Evolutionary conservation across 208 protist species (phyloP).

Genomic region (Trichomonas gallinae): DNA sequence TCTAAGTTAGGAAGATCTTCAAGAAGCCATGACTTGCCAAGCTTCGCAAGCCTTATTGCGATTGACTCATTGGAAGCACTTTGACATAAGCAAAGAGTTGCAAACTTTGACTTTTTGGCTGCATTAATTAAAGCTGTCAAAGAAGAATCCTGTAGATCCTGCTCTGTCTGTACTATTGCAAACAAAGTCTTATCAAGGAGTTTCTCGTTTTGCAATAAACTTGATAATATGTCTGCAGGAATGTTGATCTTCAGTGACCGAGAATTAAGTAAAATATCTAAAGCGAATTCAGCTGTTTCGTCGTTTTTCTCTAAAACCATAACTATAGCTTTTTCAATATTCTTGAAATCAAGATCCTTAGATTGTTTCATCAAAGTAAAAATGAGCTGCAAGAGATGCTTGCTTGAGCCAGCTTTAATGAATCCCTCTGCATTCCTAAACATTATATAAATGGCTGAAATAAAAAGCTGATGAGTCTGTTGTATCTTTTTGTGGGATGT

Average conservation of each 20-base stretch:
- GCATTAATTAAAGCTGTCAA: not conserved
- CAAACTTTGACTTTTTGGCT: not conserved
- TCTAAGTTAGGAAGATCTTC: not conserved
- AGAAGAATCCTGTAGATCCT: not conserved
- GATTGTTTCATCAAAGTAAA: not conserved
- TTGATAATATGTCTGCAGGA: not conserved
- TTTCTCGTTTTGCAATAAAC: not conserved
- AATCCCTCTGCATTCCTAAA: not conserved
- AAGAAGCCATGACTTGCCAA: not conserved
- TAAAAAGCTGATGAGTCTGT: not conserved
- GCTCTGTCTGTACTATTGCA: not conserved
- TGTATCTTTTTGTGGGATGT: not conserved
- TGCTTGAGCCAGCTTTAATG: not conserved
- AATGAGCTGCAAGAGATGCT: not conserved
- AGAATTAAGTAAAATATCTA: not conserved
- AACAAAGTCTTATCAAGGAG: not conserved
- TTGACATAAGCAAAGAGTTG: not conserved
- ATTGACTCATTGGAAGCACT: not conserved
- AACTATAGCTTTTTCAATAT: not conserved
- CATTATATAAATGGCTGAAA: not conserved
- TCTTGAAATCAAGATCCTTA: not conserved
- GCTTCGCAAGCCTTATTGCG: not conserved
- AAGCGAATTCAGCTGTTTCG: not conserved
- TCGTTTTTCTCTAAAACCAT: not conserved
- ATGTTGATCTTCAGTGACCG: not conserved